A percentile compares a stretch with the other conserved stretches of the same genome.
phyloP scores from a whole-genome alignment of 106 monocot species.

The Apostasia shenzhenica region DNA sequence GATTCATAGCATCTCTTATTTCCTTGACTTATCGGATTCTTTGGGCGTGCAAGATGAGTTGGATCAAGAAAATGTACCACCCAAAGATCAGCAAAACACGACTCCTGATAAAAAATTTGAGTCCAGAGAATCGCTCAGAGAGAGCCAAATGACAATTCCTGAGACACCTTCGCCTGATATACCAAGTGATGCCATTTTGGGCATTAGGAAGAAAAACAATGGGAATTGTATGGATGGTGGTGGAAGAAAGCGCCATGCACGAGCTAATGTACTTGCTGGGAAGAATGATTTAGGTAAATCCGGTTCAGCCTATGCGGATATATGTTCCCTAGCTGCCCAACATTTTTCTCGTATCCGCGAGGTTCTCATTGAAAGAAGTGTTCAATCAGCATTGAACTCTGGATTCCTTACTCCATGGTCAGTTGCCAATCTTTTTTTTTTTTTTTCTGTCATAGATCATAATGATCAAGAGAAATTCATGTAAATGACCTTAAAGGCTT shows the following conservation, averaged over 20 bases:
- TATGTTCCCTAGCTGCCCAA: constrained; percentile 77
- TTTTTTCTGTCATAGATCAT: no score
- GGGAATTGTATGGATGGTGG: constrained; percentile 47
- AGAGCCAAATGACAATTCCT: constrained; percentile 90
- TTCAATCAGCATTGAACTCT: constrained; percentile 79
- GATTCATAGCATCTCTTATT: constrained; percentile 26
- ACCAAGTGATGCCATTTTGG: constrained; percentile 43
- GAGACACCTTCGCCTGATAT: constrained; percentile 97
- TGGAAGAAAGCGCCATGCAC: constrained; percentile 75
- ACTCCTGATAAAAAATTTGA: constrained; percentile 69
- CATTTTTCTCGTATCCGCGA: constrained; percentile 88
- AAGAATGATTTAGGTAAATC: constrained; percentile 43
- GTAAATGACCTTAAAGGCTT: no score
- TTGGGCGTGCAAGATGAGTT: constrained; percentile 17
- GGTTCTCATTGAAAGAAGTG: constrained; percentile 90
- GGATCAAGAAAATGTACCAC: constrained; percentile 81
- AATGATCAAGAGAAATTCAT: no score
- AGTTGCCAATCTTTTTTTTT: background rate
- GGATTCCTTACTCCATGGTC: constrained; percentile 95
- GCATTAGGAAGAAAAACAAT: constrained; percentile 61
- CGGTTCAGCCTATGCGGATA: constrained; percentile 76
- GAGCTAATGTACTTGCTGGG: constrained; percentile 25
- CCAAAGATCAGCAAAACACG: constrained; percentile 54
- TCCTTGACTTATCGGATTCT: constrained; percentile 62
- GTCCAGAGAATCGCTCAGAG: constrained; percentile 47